These are phyloP conservation scores for Boletellus ananas DNA, from an alignment of 768 basidiomycete species.

Conservation along the genomic window DNA sequence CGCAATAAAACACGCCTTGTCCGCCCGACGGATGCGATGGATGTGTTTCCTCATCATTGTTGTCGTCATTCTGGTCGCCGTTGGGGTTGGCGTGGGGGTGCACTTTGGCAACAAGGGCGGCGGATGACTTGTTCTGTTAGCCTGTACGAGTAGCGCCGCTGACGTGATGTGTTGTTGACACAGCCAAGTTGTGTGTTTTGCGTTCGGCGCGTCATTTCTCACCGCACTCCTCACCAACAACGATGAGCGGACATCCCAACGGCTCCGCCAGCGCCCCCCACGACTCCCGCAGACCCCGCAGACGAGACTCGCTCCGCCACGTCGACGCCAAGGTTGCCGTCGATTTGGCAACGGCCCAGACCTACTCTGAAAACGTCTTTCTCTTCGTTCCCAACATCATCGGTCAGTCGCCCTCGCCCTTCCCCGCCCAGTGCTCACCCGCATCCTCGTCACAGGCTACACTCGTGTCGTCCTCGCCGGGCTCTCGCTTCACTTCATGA, in stretches of 20 bases:
- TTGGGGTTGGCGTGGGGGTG: conserved; percentile 29
- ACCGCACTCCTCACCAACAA: conserved; percentile 7
- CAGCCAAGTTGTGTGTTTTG: conserved; percentile 8
- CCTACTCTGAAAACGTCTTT: conserved; percentile 93
- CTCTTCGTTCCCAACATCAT: conserved; percentile 97
- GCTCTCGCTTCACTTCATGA: conserved; percentile 88
- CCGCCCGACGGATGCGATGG: conserved; percentile 79
- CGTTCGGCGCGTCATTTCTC: conserved; percentile 17
- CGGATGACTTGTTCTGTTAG: no score
- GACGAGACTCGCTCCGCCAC: conserved; percentile 57
- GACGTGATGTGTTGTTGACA: conserved; percentile 20
- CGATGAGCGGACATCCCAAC: conserved; percentile 25
- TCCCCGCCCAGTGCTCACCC: neutral
- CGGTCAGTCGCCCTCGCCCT: conserved; percentile 45
- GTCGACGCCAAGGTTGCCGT: conserved; percentile 84
- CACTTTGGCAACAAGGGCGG: conserved; percentile 14
- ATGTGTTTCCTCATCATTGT: conserved; percentile 73
- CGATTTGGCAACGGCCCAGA: conserved; percentile 81
- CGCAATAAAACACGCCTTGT: conserved; percentile 65
- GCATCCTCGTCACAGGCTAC: conserved; percentile 57
- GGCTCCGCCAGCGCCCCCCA: conserved; percentile 32
- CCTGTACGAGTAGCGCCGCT: neutral
- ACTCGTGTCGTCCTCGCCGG: conserved; percentile 87
- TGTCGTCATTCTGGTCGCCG: conserved; percentile 51
- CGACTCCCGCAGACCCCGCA: conserved; percentile 31